Conservation (phyloP, 257 asterid genomes). For the Capsicum rhomboideum region DNA sequence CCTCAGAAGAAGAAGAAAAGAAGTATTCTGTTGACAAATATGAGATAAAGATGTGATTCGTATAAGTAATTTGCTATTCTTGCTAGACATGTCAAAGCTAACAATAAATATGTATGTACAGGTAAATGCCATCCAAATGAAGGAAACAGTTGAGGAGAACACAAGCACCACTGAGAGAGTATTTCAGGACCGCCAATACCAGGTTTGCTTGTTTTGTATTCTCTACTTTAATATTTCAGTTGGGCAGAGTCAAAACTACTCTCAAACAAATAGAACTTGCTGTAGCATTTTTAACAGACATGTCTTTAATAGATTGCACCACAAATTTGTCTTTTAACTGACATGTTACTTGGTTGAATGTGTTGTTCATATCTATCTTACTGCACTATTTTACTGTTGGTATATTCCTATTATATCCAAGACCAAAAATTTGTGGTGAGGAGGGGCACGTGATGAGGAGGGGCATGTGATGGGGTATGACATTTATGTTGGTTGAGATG, state of each 20-base stretch:
- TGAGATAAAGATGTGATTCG: neutral
- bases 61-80: neutral
- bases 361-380: neutral
- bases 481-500: too few species aligned
- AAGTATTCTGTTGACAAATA: neutral
- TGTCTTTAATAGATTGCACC: neutral
- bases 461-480: too few species aligned
- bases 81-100: neutral
- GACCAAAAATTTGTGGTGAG: neutral
- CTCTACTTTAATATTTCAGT: neutral
- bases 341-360: neutral
- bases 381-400: neutral
- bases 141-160: slow-evolving; percentile 96
- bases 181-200: slow-evolving; percentile 94
- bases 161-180: slow-evolving; percentile 92
- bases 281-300: neutral
- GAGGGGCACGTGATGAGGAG: too few species aligned
- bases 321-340: neutral
- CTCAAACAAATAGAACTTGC: neutral
- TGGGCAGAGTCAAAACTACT: neutral
- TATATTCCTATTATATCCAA: neutral
- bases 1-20: neutral
- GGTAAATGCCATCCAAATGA: slow-evolving; percentile 97
- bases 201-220: slow-evolving; percentile 33
- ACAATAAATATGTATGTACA: slow-evolving; percentile 13